A percentile compares a stretch with the other conserved stretches of the same genome.
phyloP scores from a whole-genome alignment of 2,329 filamentous ascomycete species.

The Aspergillus sp. region DNA sequence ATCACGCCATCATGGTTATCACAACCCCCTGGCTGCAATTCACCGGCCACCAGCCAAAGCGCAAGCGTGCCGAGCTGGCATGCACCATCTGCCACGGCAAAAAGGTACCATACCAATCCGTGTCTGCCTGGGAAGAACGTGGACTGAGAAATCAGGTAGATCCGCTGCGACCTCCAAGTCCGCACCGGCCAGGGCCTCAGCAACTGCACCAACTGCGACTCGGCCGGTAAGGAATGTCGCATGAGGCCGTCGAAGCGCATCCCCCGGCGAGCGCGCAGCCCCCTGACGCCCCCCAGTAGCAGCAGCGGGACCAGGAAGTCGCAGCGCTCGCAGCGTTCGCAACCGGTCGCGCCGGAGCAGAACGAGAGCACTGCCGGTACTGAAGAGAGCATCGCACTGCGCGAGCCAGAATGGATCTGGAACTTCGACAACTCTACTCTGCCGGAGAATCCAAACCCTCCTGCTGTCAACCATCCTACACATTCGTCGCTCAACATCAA shows the following conservation, averaged over 20 bases:
- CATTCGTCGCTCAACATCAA: no score
- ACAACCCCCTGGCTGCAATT: slow-evolving; percentile 8
- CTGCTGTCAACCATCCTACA: no score
- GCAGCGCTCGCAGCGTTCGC: background rate
- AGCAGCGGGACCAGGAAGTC: background rate
- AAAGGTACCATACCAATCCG: slow-evolving; percentile 7
- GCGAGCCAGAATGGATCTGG: slow-evolving; percentile 5
- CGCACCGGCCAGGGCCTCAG: slow-evolving; percentile 9
- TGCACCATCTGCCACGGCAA: slow-evolving; percentile 15
- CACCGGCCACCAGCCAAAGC: slow-evolving; percentile 11
- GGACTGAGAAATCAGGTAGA: background rate
- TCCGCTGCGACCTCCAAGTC: slow-evolving; percentile 15
- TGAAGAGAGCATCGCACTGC: no score
- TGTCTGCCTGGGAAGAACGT: background rate
- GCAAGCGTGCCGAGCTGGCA: slow-evolving; percentile 12
- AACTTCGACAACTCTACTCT: background rate
- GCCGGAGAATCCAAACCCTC: background rate
- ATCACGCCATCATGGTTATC: no score
- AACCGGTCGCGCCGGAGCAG: background rate
- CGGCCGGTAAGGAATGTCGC: slow-evolving; percentile 10
- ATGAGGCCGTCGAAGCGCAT: slow-evolving; percentile 5
- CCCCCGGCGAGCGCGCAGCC: background rate
- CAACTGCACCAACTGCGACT: slow-evolving; percentile 15
- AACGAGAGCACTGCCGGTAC: background rate
- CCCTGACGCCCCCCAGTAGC: background rate